Evolutionary conservation across 345 rosid genomes (phyloP).

Genomic region (Geranium brycei): DNA sequence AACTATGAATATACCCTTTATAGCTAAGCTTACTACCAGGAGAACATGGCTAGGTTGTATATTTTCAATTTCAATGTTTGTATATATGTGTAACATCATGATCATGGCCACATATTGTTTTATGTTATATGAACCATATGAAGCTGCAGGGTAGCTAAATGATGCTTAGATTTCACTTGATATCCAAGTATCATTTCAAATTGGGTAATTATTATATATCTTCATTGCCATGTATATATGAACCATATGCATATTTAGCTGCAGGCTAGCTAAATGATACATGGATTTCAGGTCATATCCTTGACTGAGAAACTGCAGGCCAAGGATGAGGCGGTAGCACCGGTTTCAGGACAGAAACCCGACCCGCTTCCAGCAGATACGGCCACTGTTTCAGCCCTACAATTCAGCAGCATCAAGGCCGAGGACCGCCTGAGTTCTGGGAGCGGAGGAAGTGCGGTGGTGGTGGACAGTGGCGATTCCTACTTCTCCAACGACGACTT

Average conservation of each 20-base stretch:
- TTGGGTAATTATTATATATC: background rate
- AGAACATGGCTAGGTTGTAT: no score
- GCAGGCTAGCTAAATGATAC: no score
- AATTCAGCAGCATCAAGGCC: slow-evolving; percentile 21
- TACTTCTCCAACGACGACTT: slow-evolving; percentile 34
- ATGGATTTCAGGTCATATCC: slow-evolving; percentile 37
- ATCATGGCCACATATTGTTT: no score
- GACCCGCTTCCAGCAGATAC: slow-evolving; percentile 11
- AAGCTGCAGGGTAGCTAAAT: no score
- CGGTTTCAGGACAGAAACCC: background rate
- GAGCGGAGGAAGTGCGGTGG: slow-evolving; percentile 36
- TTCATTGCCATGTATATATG: background rate
- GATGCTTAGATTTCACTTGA: no score
- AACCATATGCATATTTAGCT: background rate
- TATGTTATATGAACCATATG: no score
- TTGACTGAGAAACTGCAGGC: slow-evolving; percentile 43
- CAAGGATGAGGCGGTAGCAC: slow-evolving; percentile 23
- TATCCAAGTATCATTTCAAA: no score
- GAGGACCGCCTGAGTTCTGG: slow-evolving; percentile 58
- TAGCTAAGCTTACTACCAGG: no score
- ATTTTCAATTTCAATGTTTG: no score
- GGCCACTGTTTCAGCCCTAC: slow-evolving; percentile 9
- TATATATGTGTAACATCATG: no score
- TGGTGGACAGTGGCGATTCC: slow-evolving; percentile 67
- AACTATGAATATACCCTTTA: no score